Evolutionary conservation across 2,329 filamentous ascomycete species (phyloP), one percentile per base, ranked within the genome.

Genomic region (Seiridium unicorne): DNA sequence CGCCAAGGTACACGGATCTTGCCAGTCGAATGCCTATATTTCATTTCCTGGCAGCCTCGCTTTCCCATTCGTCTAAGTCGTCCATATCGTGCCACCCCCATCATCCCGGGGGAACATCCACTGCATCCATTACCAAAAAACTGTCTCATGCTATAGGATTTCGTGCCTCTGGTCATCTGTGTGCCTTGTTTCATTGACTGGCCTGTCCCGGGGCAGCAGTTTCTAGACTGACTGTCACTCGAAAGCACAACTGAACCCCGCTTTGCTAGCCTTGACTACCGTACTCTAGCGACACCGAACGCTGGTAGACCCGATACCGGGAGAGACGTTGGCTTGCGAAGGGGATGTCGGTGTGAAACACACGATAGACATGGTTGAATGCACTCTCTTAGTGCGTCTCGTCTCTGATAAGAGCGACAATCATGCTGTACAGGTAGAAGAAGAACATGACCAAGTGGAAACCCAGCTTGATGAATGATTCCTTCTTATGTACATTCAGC

Each of bases 361-460:
- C 6, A 36, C 34, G 26, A 9, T 11, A 54, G 10, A 11, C 8
- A 38, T 13, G 51, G 35, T 26, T 42, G 32, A n/a, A 34, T 18
- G 34, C 35, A 18, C 53, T 40, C 47, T 32, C 34, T 51, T 89
- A 96, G 78, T 93, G 86, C 62, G 90, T 87, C 81, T 99, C 95
- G 77, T 98, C 95, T 73, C 90, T 89, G 82, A 99, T 99, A 64
- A 99, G 85, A 67, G 95, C 94, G 65, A 97, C 94, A 69, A 95
- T 95, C 91, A 95, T 96, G 89, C 91, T 96, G 86, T 97, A 97
- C 60, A 99, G 90, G 81, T 99, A 99, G 87, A 98, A 99, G 88
- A 99, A 99, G 87, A 99, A 99, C 93, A 99, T 97, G 80, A 99
- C 78, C 62, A 99, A 84, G 79, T 99, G 95, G 85, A 99, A 99